Evolutionary conservation across 768 basidiomycete species (phyloP).

Genomic region (Boletales sp.): DNA sequence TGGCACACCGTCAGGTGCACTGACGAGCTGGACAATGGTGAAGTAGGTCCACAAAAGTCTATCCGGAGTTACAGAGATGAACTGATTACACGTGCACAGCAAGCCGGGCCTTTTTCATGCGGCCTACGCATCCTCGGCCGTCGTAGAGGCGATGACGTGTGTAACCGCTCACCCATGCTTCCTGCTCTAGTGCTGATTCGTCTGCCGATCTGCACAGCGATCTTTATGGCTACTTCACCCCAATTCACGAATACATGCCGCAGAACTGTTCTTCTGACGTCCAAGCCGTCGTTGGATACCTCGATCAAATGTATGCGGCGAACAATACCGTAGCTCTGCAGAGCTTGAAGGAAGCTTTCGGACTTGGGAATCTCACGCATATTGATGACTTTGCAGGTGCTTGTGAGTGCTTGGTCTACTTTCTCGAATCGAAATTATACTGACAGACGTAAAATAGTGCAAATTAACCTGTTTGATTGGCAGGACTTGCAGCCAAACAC

Average conservation of each 20-base stretch:
- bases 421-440: neutral
- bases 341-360: conserved; percentile 54
- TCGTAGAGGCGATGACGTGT: conserved; percentile 43
- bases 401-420: conserved; percentile 27
- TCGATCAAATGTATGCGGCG: conserved; percentile 54
- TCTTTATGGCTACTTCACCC: conserved; percentile 59
- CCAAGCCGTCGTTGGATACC: conserved; percentile 54
- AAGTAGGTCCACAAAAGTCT: conserved; percentile 39
- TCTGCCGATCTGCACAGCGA: conserved; percentile 11
- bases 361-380: conserved; percentile 53
- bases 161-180: conserved; percentile 9
- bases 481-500: conserved; percentile 52
- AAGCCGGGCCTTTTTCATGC: conserved; percentile 39
- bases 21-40: conserved; percentile 65
- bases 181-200: neutral
- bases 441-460: conserved; percentile 34
- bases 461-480: conserved; percentile 65
- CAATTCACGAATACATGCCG: conserved; percentile 65
- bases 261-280: conserved; percentile 72
- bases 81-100: conserved; percentile 20
- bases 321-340: conserved; percentile 46
- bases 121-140: conserved; percentile 44
- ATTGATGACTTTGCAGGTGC: conserved; percentile 66
- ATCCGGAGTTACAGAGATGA: neutral
- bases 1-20: conserved; percentile 25